Base-by-base conservation (phyloP, 345 rosid species). In the Salix koriyanagi region DNA sequence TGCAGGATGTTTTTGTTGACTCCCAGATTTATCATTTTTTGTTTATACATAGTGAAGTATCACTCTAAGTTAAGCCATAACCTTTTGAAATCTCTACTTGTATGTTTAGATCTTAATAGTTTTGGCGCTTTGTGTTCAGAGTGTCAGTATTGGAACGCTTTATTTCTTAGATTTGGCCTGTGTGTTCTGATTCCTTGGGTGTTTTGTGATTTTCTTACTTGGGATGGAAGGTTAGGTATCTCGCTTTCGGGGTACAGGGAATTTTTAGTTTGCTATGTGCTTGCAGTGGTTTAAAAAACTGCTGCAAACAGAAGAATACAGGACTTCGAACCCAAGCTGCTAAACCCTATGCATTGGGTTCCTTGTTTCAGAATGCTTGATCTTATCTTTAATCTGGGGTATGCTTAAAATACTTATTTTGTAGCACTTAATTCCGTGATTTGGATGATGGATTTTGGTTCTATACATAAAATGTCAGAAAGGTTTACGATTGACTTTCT, bases 91-190 rank as follows among this genome's bases (percentile, higher is more conserved):
- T 42, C 26, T 62, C 42, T 68, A 44, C 56, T 60, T 67, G 18
- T 54, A 71, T 68, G 21, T 12, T 10, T 76, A 72, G 83, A 80
- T 80, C 83, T 80, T 37, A 25, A 26, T 50, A 30, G 42, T 65
- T 79, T 42, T 68, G 46, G 34, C 58, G 68, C 41, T 26, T 61
- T 64, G 67, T 41, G 42, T 65, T 60, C 60, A 54, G 44, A 32
- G 56, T 76, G 50, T 54, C 36, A 32, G 18, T 46, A 15, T 76
- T 56, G 70, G 70, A 52, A 41, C 37, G 36, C 2, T 62, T 75
- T 78, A 12, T 76, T 69, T 39, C 21, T 72, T 3, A n/a, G 68
- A 65, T 78, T 65, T 44, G 67, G 46, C n/a, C 19, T 16, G 18
- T 64, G 50, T 7, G 78, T 69, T 75, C 58, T 56, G 14, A 16